Evolutionary conservation across 2,329 filamentous ascomycete species (phyloP), one percentile per base, ranked within the genome.

Genomic region (Colletotrichum lini): DNA sequence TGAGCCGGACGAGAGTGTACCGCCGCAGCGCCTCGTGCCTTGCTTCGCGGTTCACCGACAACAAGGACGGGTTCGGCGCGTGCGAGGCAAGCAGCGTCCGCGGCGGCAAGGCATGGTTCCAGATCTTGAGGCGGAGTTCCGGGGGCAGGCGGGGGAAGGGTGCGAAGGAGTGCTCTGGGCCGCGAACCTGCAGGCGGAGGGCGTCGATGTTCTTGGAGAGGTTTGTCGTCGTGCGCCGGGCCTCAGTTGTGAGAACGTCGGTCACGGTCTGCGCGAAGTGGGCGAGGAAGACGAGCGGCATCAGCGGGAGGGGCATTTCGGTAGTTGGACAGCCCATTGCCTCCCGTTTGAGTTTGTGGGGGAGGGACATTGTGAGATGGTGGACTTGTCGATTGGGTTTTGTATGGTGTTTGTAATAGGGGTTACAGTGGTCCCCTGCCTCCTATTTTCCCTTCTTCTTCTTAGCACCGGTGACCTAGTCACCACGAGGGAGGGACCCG

Each of bases 61-160:
- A 65, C 3, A 72, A 26, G 9, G 53, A 21, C 15, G 70, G 66
- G 42, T 72, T 72, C 4, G 66, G 59, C 4, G 72, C 68, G 23
- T 73, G 72, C 10, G 59, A 60, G 15, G 69, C 69, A 13, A 62
- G 65, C n/a, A 73, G 50, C 12, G 65, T 64, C 23, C 72, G 44
- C 26, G 64, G 65, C 12, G 44, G 59, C 3, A 72, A 21, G 30
- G 72, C 68, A 18, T 68, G 64, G n/a, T 68, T 56, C 72, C 72
- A 73, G 56, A 72, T 73, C 50, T 68, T 67, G 40, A 72, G 59
- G 18, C 68, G 68, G 1, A 73, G 68, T 23, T 73, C 72, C 2
- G 68, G 38, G 4, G 72, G 72, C 7, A 73, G 60, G 2, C 44
- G 50, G 8, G 59, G 23, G 30, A 73, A 73, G 2, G 45, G 53